Base-by-base conservation (phyloP, 371 early-diverging fungal species). In the Fennellomyces sp. region DNA sequence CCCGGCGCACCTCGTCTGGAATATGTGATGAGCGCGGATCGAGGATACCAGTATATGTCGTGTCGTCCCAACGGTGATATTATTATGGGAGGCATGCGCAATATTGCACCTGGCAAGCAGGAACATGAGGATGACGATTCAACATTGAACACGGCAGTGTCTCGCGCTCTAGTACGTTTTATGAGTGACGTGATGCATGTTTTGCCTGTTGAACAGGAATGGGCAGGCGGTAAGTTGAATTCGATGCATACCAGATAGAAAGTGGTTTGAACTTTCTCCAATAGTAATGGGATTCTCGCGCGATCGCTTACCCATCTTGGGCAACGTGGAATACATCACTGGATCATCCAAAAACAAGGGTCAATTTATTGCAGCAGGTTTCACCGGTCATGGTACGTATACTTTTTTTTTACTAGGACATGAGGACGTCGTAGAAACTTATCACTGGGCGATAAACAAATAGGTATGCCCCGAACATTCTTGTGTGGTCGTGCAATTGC, bases 381-480 rank as follows among this genome's bases (percentile, higher is more conserved):
- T 76, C 48, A 51, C 65, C 1, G 68, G 68, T 0, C 66, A 69
- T 56, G 68, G 66, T 61, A 60, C 67, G 59, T 13, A n/a, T 41
- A 23, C 2, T 12, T 21, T 19, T 7, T 4, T 21, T 11, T 29
- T 28, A 33, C 5, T 13, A 28, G 26, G 6, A 11, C 15, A 26
- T 12, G 17, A n/a, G 5, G 15, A 39, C 17, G 5, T 4, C 17
- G 1, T 15, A 21, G 8, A 12, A 45, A 12, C 45, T 45, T 23
- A 45, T 21, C 5, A 21, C n/a, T 11, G 17, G n/a, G 10, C 7
- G 8, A 21, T 23, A 2, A 39, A 39, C 26, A 42, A 69, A 1
- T 68, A 83, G 83, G 83, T 35, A 84, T 84, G 80, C 75, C 84
- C 27, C 63, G 81, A 19, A 74, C 80, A 17, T 78, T 72, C 58